Conservation (phyloP, 768 basidiomycete genomes). For the Rhodotorula sphaerocarpa region DNA sequence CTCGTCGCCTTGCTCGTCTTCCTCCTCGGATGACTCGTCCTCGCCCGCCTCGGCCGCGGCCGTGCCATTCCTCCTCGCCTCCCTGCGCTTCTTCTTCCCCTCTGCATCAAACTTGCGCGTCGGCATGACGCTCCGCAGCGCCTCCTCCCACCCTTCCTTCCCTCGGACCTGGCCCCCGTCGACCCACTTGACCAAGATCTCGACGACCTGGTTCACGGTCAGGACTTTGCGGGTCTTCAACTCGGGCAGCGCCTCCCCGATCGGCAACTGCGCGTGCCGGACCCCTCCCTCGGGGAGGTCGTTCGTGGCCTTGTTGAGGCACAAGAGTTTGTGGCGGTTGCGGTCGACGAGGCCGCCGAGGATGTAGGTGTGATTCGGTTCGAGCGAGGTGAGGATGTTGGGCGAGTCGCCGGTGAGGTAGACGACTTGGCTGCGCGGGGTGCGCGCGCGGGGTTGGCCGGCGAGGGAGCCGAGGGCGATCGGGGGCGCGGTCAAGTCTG, state of each 20-base stretch:
- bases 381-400: slow-evolving; percentile 73
- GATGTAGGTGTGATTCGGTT: slow-evolving; percentile 77
- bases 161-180: slow-evolving; percentile 48
- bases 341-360: slow-evolving; percentile 93
- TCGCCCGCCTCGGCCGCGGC: neutral
- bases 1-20: neutral
- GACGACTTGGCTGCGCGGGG: slow-evolving; percentile 54
- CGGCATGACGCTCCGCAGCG: slow-evolving; percentile 82
- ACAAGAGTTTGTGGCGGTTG: slow-evolving; percentile 71
- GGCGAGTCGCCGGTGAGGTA: slow-evolving; percentile 93
- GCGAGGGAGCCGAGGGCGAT: slow-evolving; percentile 6
- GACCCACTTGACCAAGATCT: slow-evolving; percentile 85
- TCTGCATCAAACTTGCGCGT: slow-evolving; percentile 69
- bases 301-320: slow-evolving; percentile 67
- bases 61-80: neutral
- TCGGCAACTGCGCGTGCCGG: slow-evolving; percentile 81
- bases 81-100: slow-evolving; percentile 10
- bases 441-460: slow-evolving; percentile 10
- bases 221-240: slow-evolving; percentile 87
- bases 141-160: slow-evolving; percentile 58
- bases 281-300: slow-evolving; percentile 56
- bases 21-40: neutral
- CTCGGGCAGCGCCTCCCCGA: slow-evolving; percentile 77
- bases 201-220: slow-evolving; percentile 80
- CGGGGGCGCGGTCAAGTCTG: neutral